Conservation (phyloP, 2,329 filamentous ascomycete genomes). For the Xylariaceae sp. region DNA sequence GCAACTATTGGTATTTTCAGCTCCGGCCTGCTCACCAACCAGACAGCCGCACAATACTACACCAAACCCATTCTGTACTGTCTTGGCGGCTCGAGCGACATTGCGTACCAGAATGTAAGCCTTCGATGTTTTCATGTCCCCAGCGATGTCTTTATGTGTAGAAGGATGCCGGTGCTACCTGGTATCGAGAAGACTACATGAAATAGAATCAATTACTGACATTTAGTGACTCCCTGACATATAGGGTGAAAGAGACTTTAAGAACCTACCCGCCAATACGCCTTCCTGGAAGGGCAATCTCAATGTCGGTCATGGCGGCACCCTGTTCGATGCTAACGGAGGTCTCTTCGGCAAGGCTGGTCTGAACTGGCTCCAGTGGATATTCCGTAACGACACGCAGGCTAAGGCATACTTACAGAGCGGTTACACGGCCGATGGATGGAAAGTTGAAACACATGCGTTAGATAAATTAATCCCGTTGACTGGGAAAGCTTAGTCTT, state of each 20-base stretch:
- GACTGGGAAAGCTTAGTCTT: not conserved
- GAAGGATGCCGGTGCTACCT: not conserved
- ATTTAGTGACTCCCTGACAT: not conserved
- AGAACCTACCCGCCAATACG: constrained; percentile 18
- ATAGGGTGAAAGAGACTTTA: constrained; percentile 30
- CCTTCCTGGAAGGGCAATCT: constrained; percentile 32
- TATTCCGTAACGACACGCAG: constrained; percentile 5
- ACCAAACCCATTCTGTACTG: constrained; percentile 29
- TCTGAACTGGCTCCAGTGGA: constrained; percentile 16
- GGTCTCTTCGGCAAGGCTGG: constrained; percentile 28
- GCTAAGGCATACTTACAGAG: constrained; percentile 10
- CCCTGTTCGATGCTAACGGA: constrained; percentile 27
- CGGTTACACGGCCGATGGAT: constrained; percentile 16
- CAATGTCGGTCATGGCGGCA: constrained; percentile 31
- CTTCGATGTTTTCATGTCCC: not conserved
- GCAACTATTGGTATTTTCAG: constrained; percentile 33
- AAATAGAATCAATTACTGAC: not conserved
- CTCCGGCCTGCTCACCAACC: constrained; percentile 26
- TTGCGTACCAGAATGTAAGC: constrained; percentile 29
- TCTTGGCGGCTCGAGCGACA: constrained; percentile 26
- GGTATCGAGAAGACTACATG: not conserved
- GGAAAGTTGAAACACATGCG: constrained; percentile 4
- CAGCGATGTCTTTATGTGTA: not conserved
- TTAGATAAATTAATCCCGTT: not conserved
- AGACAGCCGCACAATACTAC: constrained; percentile 19